Evolutionary conservation across 23 red algal species (phyloP), one percentile per base, ranked within the genome.

Genomic region (Agarophyton chilense): DNA sequence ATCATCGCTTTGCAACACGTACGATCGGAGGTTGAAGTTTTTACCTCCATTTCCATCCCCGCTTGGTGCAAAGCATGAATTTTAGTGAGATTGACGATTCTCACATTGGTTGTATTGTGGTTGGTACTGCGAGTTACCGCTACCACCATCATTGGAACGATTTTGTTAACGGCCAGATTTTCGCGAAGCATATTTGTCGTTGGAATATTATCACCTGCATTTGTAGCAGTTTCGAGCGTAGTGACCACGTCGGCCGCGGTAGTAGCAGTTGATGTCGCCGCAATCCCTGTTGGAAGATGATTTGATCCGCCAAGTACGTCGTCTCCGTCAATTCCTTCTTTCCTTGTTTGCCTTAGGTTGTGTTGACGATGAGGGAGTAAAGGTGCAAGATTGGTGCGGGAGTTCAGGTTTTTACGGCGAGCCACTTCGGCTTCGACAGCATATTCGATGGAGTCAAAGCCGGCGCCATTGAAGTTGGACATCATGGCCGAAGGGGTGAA

Each of bases 401-500:
- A 13, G 26, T 54, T 58, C 17, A 22, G 46, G 22, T 55, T 80
- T 42, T 80, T 80, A 11, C 76, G n/a, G n/a, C n/a, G n/a, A n/a
- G n/a, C n/a, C n/a, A n/a, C n/a, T n/a, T n/a, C n/a, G n/a, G n/a
- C n/a, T 32, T 80, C 52, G 34, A 80, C 43, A 13, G 50, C 52
- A 32, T 61, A 41, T 11, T 63, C 78, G 0, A 65, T 29, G 21
- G 43, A 53, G 19, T 83, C 52, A 61, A 65, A 83, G 22, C 41
- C 33, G 21, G 52, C 31, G 8, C 43, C 78, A 33, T 18, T 55
- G 6, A 66, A 0, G 12, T 83, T 42, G 7, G 50, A 45, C 0
- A 39, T 44, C 81, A 71, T 73, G 34, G 61, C 81, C 22, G 72
- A 19, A 68, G 81, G n/a, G n/a, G n/a, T n/a, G n/a, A n/a, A n/a